These are phyloP conservation scores for Tylopilus cervinicoccineus DNA, from an alignment of 768 basidiomycete species.

Conservation along the genomic window DNA sequence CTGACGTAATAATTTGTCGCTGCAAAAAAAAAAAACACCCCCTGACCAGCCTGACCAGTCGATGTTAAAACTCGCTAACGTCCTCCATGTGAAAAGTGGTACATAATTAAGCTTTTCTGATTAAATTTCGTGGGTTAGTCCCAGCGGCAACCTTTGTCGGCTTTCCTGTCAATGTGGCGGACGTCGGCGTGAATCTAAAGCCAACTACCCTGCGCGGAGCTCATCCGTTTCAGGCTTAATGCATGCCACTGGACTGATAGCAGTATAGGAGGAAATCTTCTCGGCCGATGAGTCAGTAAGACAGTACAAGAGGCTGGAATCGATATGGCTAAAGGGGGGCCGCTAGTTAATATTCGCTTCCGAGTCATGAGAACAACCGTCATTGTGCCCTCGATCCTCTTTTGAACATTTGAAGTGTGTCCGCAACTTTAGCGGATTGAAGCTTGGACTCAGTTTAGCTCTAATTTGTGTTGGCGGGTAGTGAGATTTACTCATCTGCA, in stretches of 20 bases:
- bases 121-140: background rate
- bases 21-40: background rate
- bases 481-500: background rate
- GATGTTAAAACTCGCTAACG: background rate
- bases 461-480: slow-evolving; percentile 1
- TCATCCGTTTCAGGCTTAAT: background rate
- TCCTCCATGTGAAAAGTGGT: background rate
- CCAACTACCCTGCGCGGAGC: background rate
- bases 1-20: slow-evolving; percentile 21
- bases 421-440: slow-evolving; percentile 1
- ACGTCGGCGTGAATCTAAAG: background rate
- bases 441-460: background rate
- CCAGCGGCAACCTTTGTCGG: background rate
- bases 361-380: slow-evolving; percentile 8
- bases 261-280: background rate
- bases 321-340: slow-evolving; percentile 3
- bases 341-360: slow-evolving; percentile 4
- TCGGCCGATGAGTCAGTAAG: background rate
- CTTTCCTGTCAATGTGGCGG: background rate
- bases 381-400: background rate
- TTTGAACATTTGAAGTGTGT: slow-evolving; percentile 3
- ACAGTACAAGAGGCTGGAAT: background rate
- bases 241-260: background rate
- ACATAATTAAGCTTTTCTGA: slow-evolving; percentile 2
- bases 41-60: background rate